A percentile compares a stretch with the other conserved stretches of the same genome.
Conservation (phyloP, 805 yeast species). For the Candida anglica region DNA sequence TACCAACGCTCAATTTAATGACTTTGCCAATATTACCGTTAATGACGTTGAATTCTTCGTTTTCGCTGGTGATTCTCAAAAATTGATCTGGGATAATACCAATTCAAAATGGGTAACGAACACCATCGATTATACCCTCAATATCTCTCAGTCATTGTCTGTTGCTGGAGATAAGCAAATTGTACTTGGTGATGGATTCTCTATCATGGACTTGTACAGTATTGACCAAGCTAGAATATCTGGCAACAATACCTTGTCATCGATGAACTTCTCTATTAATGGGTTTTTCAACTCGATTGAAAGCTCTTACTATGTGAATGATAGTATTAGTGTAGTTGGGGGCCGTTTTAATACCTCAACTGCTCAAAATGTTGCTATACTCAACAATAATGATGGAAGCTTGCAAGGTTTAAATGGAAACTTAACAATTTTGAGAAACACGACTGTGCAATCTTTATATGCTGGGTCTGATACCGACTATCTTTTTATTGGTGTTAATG, state of each 20-base stretch:
- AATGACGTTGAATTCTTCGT: slow-evolving; percentile 38
- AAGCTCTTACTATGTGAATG: slow-evolving; percentile 52
- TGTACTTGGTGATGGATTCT: slow-evolving; percentile 32
- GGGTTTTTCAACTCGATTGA: no score
- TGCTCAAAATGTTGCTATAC: not conserved
- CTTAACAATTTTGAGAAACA: slow-evolving; percentile 19
- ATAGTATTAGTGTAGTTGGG: slow-evolving; percentile 50
- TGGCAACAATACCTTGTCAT: slow-evolving; percentile 15
- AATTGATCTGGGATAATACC: slow-evolving; percentile 39
- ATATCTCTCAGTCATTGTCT: slow-evolving; percentile 23
- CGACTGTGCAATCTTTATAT: slow-evolving; percentile 28
- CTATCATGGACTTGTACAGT: slow-evolving; percentile 26
- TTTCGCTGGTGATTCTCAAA: slow-evolving; percentile 24
- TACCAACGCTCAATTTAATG: slow-evolving; percentile 17
- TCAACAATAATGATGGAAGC: slow-evolving; percentile 8
- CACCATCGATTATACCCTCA: slow-evolving; percentile 20
- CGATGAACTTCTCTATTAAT: slow-evolving; percentile 20
- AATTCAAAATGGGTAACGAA: slow-evolving; percentile 30
- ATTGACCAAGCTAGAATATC: slow-evolving; percentile 21
- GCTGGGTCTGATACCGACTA: slow-evolving; percentile 27
- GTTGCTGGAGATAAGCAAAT: slow-evolving; percentile 20
- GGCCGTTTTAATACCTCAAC: slow-evolving; percentile 45
- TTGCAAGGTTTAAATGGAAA: slow-evolving; percentile 17
- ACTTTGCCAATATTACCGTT: slow-evolving; percentile 32
- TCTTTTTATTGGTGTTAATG: slow-evolving; percentile 47